Evolutionary conservation across 495 filamentous ascomycete species (phyloP), one percentile per base, ranked within the genome.

Genomic region (Penicillium mononematosum): DNA sequence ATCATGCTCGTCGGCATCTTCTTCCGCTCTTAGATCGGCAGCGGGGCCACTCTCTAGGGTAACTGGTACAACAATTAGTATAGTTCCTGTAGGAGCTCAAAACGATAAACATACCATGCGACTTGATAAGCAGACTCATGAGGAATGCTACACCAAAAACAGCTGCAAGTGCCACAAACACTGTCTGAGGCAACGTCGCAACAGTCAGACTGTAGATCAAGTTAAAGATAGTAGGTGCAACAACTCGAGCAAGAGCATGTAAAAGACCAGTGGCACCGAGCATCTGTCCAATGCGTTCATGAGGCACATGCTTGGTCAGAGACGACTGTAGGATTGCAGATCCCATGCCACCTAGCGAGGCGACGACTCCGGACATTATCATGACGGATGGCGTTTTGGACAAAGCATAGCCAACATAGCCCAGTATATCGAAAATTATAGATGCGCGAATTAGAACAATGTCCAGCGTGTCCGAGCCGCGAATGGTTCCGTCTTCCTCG

Each of bases 261-360:
- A 98, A 70, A 48, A 98, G 70, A 0, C 95, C 94, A 17, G 81
- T 87, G 1, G 91, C 94, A 10, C 94, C 94, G 3, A 98, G 81
- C 49, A 98, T 73, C 66, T 92, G 86, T 0, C 94, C 94, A 1
- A 90, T 86, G 29, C 82, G 81, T 60, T 93, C 88, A 9, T 82
- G 79, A 5, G 92, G 90, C 0, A 97, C 86, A 67, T 97, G 94
- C 66, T 97, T 97, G 50, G 90, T 97, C 17, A 97, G 72, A 0
- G 89, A 80, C 0, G 87, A 84, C 62, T 95, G 89, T 48, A 96
- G 71, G 0, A 88, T 93, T 4, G 94, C 92, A 5, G 85, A 86
- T 0, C 85, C 93, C 50, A 97, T 85, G 3, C 93, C 91, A 11
- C 93, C 94, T 38, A 96, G 72, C 0, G 90, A 79, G 2, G 90